phyloP scores from a whole-genome alignment of 257 asterid genomes.

The Avicennia marina region DNA sequence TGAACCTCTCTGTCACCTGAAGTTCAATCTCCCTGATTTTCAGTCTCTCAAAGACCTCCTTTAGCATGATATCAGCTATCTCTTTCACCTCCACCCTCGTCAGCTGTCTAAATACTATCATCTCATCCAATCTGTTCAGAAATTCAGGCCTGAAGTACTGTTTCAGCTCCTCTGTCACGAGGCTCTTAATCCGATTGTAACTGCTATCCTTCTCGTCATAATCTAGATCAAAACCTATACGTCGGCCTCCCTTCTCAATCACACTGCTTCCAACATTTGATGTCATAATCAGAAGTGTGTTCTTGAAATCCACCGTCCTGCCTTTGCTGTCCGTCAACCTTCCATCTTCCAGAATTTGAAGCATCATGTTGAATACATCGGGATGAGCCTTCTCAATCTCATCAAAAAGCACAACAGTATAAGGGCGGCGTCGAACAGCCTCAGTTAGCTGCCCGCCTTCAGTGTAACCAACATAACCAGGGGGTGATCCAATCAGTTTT shows the following conservation, averaged over 20 bases:
- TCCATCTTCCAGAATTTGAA: slow-evolving; percentile 85
- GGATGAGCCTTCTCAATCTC: slow-evolving; percentile 88
- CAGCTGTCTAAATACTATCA: slow-evolving; percentile 74
- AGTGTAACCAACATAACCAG: slow-evolving; percentile 78
- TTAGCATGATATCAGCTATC: slow-evolving; percentile 68
- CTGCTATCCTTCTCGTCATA: slow-evolving; percentile 60
- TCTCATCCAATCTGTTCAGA: slow-evolving; percentile 73
- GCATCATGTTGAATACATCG: slow-evolving; percentile 75
- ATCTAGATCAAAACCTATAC: slow-evolving; percentile 58
- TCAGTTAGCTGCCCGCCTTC: slow-evolving; percentile 87
- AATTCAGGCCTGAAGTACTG: slow-evolving; percentile 77
- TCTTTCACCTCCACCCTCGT: slow-evolving; percentile 70
- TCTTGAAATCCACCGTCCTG: slow-evolving; percentile 72
- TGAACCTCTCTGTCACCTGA: slow-evolving; percentile 58
- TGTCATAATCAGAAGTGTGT: slow-evolving; percentile 81
- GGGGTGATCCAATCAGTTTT: slow-evolving; percentile 80
- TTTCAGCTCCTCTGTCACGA: slow-evolving; percentile 60
- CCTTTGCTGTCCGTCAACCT: slow-evolving; percentile 87
- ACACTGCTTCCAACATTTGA: slow-evolving; percentile 73
- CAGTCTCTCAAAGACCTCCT: slow-evolving; percentile 63
- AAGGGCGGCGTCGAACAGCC: slow-evolving; percentile 76
- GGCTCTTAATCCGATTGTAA: slow-evolving; percentile 59
- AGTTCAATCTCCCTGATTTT: slow-evolving; percentile 51
- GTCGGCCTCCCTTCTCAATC: slow-evolving; percentile 59
- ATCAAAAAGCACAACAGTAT: slow-evolving; percentile 66